Conservation (phyloP, 2,329 filamentous ascomycete genomes). For the Chaetomiaceae sp. region DNA sequence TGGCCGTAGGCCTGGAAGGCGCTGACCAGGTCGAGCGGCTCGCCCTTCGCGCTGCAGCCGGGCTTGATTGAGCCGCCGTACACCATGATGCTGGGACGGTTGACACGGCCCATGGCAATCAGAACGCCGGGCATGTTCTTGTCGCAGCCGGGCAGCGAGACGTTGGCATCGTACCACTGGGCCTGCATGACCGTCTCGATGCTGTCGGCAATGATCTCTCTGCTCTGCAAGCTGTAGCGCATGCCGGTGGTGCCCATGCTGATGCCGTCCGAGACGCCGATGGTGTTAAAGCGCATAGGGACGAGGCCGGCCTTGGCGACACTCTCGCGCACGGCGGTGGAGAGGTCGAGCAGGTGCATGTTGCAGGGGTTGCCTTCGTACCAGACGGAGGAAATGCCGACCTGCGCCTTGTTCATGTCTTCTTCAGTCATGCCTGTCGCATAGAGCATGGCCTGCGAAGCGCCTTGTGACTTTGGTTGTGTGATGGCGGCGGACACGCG, state of each 20-base stretch:
- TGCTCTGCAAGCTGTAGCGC: conserved; percentile 88
- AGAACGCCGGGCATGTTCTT: conserved; percentile 98
- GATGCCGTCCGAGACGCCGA: conserved; percentile 94
- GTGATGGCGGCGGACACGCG: conserved; percentile 79
- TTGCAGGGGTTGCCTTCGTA: conserved; percentile 98
- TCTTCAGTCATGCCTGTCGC: conserved; percentile 80
- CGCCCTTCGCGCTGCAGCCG: conserved; percentile 71
- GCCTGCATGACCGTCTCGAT: conserved; percentile 99
- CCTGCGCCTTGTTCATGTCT: conserved; percentile 93
- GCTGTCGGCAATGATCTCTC: conserved; percentile 95
- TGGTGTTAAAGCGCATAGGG: conserved; percentile 97
- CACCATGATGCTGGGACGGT: conserved; percentile 93
- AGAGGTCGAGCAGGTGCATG: conserved; percentile 94
- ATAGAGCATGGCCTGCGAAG: conserved; percentile 98
- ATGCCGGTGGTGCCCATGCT: conserved; percentile 98
- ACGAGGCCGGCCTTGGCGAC: conserved; percentile 68
- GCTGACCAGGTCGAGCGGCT: conserved; percentile 86
- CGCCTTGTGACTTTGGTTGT: conserved; percentile 95
- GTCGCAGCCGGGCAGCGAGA: conserved; percentile 95
- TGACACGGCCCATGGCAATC: conserved; percentile 91
- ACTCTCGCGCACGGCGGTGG: conserved; percentile 61
- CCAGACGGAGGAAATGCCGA: conserved; percentile 97
- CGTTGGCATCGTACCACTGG: conserved; percentile 97
- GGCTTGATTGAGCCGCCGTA: conserved; percentile 94
- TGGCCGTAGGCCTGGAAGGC: conserved; percentile 98